Percentiles rank a stretch among this genome's conserved stretches.
Conservation (phyloP, 139 green algal species). For the Chlamydomonas incerta region DNA sequence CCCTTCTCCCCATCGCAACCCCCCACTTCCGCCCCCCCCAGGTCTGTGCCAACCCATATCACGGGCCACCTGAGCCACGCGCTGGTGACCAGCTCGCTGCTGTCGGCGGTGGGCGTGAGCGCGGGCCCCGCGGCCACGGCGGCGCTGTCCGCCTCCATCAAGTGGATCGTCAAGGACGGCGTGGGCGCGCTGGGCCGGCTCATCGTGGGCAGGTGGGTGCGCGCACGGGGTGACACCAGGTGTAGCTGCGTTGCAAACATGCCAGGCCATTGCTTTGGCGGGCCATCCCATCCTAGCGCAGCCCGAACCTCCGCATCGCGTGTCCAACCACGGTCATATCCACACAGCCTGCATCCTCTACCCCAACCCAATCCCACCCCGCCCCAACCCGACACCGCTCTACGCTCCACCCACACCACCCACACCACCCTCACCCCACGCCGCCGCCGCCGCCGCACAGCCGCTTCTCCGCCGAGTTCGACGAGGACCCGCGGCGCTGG, state of each 20-base stretch:
- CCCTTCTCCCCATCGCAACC: too few species aligned
- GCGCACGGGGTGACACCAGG: too few species aligned
- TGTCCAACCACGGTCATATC: too few species aligned
- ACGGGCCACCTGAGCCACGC: slow-evolving; percentile 48
- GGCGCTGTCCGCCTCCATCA: slow-evolving; percentile 76
- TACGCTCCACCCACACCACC: too few species aligned
- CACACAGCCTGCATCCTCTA: too few species aligned
- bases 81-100: slow-evolving; percentile 62
- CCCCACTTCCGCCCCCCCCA: not conserved
- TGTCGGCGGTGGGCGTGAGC: slow-evolving; percentile 79
- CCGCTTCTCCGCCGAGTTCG: slow-evolving; percentile 71
- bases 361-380: too few species aligned
- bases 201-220: slow-evolving; percentile 33
- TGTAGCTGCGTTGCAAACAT: too few species aligned
- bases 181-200: slow-evolving; percentile 38
- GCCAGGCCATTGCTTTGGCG: too few species aligned
- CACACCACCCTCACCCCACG: too few species aligned
- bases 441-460: not conserved
- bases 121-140: slow-evolving; percentile 49
- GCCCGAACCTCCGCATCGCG: too few species aligned
- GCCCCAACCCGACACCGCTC: too few species aligned
- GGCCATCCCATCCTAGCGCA: too few species aligned
- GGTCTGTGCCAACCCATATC: slow-evolving; percentile 78
- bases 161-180: slow-evolving; percentile 73
- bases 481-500: slow-evolving; percentile 78